A percentile compares a stretch with the other conserved stretches of the same genome.
These are phyloP conservation scores for Mycena capillaripes DNA, from an alignment of 768 basidiomycete species.

Conservation along the genomic window DNA sequence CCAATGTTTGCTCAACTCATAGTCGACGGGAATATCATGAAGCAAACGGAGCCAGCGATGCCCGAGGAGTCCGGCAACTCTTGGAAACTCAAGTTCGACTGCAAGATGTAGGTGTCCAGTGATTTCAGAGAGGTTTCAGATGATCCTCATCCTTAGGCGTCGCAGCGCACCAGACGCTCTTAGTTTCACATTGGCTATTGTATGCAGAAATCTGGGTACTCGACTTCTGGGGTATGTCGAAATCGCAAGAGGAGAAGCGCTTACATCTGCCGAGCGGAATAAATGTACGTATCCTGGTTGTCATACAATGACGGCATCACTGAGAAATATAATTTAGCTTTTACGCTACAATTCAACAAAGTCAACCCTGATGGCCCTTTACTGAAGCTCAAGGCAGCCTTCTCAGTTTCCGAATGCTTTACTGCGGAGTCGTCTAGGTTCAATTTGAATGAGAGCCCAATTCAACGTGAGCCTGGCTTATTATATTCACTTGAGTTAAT, in stretches of 20 bases:
- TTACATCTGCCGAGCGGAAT: neutral
- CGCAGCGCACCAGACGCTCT: neutral
- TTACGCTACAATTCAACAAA: neutral
- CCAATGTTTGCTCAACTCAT: neutral
- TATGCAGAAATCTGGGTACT: neutral
- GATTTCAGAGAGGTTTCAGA: neutral
- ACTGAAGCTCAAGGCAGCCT: neutral
- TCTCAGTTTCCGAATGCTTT: neutral
- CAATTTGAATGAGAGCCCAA: neutral
- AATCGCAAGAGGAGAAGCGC: neutral
- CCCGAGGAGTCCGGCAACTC: neutral
- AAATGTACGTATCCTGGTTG: neutral
- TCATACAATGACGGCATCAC: neutral
- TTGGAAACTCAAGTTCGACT: neutral
- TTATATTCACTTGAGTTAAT: neutral
- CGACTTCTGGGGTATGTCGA: neutral
- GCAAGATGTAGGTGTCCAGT: neutral
- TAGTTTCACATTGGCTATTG: neutral
- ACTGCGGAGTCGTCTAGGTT: neutral
- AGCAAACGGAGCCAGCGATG: neutral
- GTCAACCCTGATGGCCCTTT: conserved; percentile 12
- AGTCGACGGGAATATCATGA: neutral
- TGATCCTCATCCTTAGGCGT: neutral
- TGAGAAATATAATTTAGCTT: neutral
- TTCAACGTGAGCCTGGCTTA: neutral